Conservation (phyloP, 306 rosid genomes). For the Malus sylvestris region DNA sequence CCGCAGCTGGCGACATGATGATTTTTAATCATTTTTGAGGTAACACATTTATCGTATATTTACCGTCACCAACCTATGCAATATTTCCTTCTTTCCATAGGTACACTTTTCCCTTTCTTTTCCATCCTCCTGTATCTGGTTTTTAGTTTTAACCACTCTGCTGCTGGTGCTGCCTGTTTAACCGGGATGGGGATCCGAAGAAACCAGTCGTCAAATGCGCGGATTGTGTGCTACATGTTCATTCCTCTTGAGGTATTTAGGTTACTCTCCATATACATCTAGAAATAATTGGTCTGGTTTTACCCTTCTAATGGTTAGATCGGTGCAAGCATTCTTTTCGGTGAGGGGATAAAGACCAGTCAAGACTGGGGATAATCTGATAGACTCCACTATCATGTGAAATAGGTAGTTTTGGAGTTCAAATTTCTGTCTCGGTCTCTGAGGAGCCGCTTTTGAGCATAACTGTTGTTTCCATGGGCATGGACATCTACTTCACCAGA, state of each 20-base stretch:
- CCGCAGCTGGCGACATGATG: slow-evolving; percentile 64
- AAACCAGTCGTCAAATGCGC: slow-evolving; percentile 17
- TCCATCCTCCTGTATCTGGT: not conserved
- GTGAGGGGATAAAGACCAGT: not conserved
- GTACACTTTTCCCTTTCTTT: not conserved
- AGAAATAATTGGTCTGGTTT: not conserved
- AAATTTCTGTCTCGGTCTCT: slow-evolving; percentile 7
- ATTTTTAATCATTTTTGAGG: slow-evolving; percentile 63
- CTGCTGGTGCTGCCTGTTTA: slow-evolving; percentile 30
- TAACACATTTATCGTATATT: slow-evolving; percentile 51
- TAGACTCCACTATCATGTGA: not conserved
- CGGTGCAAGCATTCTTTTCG: not conserved
- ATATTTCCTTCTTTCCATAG: not conserved
- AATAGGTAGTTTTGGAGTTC: slow-evolving; percentile 23
- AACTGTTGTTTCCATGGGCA: slow-evolving; percentile 15
- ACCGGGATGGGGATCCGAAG: slow-evolving; percentile 32
- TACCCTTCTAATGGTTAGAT: not conserved
- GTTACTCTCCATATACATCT: slow-evolving; percentile 15
- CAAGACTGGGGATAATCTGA: not conserved
- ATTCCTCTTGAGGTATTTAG: slow-evolving; percentile 10
- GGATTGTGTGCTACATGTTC: not conserved
- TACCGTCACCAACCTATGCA: not conserved
- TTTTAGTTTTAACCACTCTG: slow-evolving; percentile 27
- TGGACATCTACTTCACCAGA: slow-evolving; percentile 19
- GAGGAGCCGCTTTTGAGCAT: slow-evolving; percentile 7